These are phyloP conservation scores for Gynostemma pentaphyllum DNA, from an alignment of 306 rosid species.

Conservation along the genomic window DNA sequence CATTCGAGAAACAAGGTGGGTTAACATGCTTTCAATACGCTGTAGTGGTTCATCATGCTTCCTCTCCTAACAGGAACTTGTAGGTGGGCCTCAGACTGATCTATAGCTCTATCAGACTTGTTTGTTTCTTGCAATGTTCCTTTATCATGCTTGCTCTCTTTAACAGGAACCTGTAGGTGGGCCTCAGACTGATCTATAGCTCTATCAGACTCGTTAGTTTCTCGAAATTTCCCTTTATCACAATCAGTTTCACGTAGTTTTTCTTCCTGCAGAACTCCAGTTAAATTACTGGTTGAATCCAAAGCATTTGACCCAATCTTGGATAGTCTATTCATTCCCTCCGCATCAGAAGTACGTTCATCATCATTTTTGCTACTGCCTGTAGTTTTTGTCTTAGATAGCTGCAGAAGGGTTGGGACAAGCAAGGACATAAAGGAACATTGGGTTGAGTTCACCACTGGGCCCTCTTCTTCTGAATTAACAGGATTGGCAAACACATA, in stretches of 20 bases:
- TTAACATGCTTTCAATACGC: slow-evolving; percentile 37
- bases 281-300: slow-evolving; percentile 20
- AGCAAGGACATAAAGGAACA: slow-evolving; percentile 80
- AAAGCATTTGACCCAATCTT: slow-evolving; percentile 19
- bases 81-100: slow-evolving; percentile 18
- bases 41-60: slow-evolving; percentile 16
- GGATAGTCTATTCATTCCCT: slow-evolving; percentile 20
- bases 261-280: slow-evolving; percentile 24
- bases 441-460: slow-evolving; percentile 29
- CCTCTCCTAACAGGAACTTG: slow-evolving; percentile 26
- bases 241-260: slow-evolving; percentile 18
- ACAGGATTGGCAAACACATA: slow-evolving; percentile 75
- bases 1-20: slow-evolving; percentile 58
- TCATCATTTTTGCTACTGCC: slow-evolving; percentile 18
- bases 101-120: slow-evolving; percentile 19
- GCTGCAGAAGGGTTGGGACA: slow-evolving; percentile 65
- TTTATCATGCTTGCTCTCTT: slow-evolving; percentile 21
- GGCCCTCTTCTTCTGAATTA: slow-evolving; percentile 36
- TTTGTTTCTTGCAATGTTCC: slow-evolving; percentile 28
- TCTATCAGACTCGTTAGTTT: slow-evolving; percentile 20
- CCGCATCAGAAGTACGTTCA: slow-evolving; percentile 18
- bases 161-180: slow-evolving; percentile 21
- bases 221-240: slow-evolving; percentile 26
- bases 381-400: slow-evolving; percentile 56
- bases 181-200: slow-evolving; percentile 21